Evolutionary conservation across 306 rosid genomes (phyloP).

Genomic region (Leucaena leucocephala): DNA sequence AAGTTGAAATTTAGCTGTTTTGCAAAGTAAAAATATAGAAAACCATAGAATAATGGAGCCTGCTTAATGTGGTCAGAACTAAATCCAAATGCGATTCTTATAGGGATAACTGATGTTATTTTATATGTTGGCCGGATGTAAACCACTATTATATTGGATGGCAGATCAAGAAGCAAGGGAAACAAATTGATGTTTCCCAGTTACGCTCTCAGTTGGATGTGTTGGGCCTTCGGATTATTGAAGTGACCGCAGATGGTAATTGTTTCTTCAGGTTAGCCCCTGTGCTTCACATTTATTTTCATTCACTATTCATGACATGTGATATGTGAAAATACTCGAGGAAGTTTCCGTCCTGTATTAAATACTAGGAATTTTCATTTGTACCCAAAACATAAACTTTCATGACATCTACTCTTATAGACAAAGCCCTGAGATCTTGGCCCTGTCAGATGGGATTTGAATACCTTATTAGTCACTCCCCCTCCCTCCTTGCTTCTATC

Average conservation of each 20-base stretch:
- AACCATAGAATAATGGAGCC: neutral
- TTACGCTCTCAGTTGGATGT: slow-evolving; percentile 70
- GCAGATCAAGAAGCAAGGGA: slow-evolving; percentile 70
- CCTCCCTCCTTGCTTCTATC: neutral
- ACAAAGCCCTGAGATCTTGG: slow-evolving; percentile 26
- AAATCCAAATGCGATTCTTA: slow-evolving; percentile 26
- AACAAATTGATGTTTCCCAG: slow-evolving; percentile 56
- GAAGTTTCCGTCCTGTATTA: slow-evolving; percentile 16
- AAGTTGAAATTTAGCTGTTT: slow-evolving; percentile 14
- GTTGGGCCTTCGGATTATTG: slow-evolving; percentile 62
- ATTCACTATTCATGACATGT: slow-evolving; percentile 20
- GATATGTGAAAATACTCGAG: slow-evolving; percentile 15
- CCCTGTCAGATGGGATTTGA: slow-evolving; percentile 22
- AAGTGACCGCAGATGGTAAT: slow-evolving; percentile 90
- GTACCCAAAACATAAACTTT: slow-evolving; percentile 13
- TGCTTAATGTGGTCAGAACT: slow-evolving; percentile 12
- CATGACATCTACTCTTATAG: slow-evolving; percentile 1
- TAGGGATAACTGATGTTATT: slow-evolving; percentile 8
- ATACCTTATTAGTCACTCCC: neutral
- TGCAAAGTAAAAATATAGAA: neutral
- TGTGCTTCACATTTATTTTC: slow-evolving; percentile 32
- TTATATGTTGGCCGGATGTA: slow-evolving; percentile 2
- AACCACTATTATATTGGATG: slow-evolving; percentile 25
- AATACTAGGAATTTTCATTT: slow-evolving; percentile 13
- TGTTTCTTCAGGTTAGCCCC: slow-evolving; percentile 83